Evolutionary conservation across 306 rosid genomes (phyloP), one percentile per base, ranked within the genome.

Genomic region (Erythrophleum fordii): DNA sequence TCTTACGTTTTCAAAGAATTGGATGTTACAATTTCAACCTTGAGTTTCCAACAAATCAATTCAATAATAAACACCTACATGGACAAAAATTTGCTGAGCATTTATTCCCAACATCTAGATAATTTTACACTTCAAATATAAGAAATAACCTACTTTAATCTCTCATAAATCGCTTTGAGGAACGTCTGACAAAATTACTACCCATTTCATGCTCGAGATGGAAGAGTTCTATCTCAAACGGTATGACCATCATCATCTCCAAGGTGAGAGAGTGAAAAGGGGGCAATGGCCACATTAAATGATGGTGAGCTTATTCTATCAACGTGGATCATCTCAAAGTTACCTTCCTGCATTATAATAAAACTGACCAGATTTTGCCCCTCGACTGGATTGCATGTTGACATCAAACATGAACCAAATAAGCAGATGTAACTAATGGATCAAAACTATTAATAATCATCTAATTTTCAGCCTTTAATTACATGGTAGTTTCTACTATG

Each of bases 261-360:
- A 9, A 77, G 48, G 20, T 62, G 37, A 34, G 73, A 48, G 25
- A 64, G 80, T 7, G 80, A 77, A 77, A 77, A 77, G 20, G 80
- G 80, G 34, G 73, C 73, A 48, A 64, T 64, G 7, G 73, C 73
- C 64, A 77, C 80, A 64, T 64, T 76, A 48, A 76, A 76, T 31
- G 73, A 49, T 20, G 62, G 60, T 45, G 73, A 77, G 80, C 80
- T 51, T 34, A 31, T 11, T 77, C 31, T 64, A 13, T 77, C 80
- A 25, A 77, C 25, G 16, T 48, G 31, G 11, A 77, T 77, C 80
- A 77, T 77, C 73, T 77, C 80, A 78, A 53, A 84, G 34, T 84
- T 82, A 71, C 87, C 87, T 67, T 84, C 87, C 85, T 84, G 85
- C 67, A 84, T 64, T 44, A 56, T 34, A 52, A 45, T 44, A 59